Conservation (phyloP, 139 green algal species). For the Nannochloris sp. region DNA sequence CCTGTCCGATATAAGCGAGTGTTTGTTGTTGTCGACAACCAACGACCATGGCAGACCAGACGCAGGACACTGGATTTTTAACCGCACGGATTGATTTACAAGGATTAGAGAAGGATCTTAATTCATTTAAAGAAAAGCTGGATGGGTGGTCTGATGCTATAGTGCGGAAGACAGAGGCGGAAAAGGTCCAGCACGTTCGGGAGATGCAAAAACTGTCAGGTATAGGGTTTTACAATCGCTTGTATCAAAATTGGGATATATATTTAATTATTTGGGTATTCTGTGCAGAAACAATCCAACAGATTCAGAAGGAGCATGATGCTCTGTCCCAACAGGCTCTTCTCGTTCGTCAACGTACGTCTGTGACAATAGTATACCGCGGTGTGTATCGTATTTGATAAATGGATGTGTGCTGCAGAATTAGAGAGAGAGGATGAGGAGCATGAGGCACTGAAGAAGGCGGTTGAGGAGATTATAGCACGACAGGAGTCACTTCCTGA, state of each 20-base stretch:
- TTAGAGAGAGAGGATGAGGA: constrained; percentile 6
- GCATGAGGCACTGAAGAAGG: constrained; percentile 7
- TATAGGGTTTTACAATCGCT: not conserved
- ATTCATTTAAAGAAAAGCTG: constrained; percentile 14
- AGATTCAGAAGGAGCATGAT: too few species aligned
- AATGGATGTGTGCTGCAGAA: not conserved
- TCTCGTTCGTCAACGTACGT: not conserved
- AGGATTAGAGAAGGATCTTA: constrained; percentile 19
- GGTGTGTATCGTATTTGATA: not conserved
- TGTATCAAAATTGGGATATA: too few species aligned
- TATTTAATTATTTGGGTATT: too few species aligned
- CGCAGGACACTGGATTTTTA: not conserved
- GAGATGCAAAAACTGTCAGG: constrained; percentile 17
- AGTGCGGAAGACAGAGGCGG: constrained; percentile 8
- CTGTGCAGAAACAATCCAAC: too few species aligned
- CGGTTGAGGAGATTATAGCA: constrained; percentile 9
- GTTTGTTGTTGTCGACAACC: too few species aligned
- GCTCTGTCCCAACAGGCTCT: not conserved
- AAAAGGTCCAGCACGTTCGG: constrained; percentile 6
- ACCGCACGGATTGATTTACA: constrained; percentile 19
- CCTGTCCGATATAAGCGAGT: too few species aligned
- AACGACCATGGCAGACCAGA: not conserved
- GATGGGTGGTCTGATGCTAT: constrained; percentile 12
- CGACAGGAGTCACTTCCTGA: constrained; percentile 13
- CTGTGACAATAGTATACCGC: too few species aligned